Conservation (phyloP, 352 stramenopile species). For the Phytophthora melonis region DNA sequence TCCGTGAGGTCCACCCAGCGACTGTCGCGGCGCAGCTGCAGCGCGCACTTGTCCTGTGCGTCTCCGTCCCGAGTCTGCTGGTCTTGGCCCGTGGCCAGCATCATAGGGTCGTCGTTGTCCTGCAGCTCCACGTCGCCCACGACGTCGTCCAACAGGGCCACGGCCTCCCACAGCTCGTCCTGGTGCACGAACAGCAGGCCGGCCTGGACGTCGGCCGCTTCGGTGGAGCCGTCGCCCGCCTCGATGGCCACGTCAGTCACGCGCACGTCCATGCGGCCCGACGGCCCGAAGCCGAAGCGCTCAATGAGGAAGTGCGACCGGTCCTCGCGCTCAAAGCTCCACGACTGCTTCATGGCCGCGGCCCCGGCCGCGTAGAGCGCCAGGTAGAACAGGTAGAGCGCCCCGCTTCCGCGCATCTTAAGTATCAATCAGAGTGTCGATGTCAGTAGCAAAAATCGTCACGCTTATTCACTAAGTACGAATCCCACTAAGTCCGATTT, state of each 20-base stretch:
- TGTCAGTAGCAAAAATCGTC: too few species aligned
- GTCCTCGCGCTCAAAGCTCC: slow-evolving; percentile 74
- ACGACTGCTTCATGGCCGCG: slow-evolving; percentile 79
- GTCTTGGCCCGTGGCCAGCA: background rate
- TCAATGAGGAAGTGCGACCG: slow-evolving; percentile 89
- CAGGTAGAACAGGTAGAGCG: background rate
- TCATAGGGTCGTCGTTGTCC: slow-evolving; percentile 12
- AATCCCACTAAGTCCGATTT: too few species aligned
- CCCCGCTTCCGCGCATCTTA: background rate
- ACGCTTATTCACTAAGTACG: too few species aligned
- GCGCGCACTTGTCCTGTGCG: slow-evolving; percentile 42
- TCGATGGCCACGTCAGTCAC: slow-evolving; percentile 61
- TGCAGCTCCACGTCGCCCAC: slow-evolving; percentile 25
- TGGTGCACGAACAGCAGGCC: slow-evolving; percentile 79
- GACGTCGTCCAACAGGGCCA: slow-evolving; percentile 55
- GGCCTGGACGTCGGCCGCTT: slow-evolving; percentile 28
- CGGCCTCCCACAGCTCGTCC: slow-evolving; percentile 64
- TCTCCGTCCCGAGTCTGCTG: background rate
- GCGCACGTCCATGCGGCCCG: slow-evolving; percentile 76
- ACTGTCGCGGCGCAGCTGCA: slow-evolving; percentile 60
- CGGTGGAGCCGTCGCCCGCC: background rate
- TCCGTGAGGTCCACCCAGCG: slow-evolving; percentile 73
- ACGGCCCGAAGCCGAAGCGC: slow-evolving; percentile 86
- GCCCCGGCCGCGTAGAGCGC: background rate
- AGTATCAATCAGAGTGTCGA: too few species aligned